Conservation (phyloP, 768 basidiomycete genomes). For the Leccinum subtestaceum region DNA sequence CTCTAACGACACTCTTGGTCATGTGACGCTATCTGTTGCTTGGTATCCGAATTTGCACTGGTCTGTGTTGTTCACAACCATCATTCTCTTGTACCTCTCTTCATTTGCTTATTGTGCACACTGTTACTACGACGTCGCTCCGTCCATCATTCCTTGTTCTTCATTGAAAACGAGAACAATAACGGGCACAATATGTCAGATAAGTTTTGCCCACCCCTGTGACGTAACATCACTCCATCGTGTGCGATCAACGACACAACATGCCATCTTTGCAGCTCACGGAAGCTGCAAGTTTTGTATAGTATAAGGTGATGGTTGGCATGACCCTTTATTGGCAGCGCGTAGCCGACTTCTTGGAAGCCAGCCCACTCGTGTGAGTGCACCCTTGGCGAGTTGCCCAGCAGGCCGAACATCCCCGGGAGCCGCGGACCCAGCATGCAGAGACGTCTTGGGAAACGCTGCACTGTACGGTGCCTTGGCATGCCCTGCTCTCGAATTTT, state of each 20-base stretch:
- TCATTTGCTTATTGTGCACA: constrained; percentile 13
- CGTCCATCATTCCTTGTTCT: constrained; percentile 7
- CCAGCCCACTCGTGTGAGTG: constrained; percentile 37
- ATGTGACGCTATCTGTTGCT: constrained; percentile 25
- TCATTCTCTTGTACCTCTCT: constrained; percentile 12
- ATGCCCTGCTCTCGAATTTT: constrained; percentile 32
- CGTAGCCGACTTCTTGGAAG: constrained; percentile 22
- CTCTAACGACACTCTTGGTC: constrained; percentile 24
- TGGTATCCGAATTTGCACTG: constrained; percentile 13
- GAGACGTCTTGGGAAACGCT: constrained; percentile 23
- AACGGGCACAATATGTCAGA: background rate
- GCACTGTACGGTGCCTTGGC: constrained; percentile 21
- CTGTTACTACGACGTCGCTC: constrained; percentile 8
- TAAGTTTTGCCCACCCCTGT: background rate
- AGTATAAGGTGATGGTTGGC: constrained; percentile 20
- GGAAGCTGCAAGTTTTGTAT: constrained; percentile 18
- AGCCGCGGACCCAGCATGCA: constrained; percentile 52
- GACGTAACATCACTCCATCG: constrained; percentile 9
- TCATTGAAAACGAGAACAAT: constrained; percentile 11
- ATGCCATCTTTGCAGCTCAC: constrained; percentile 12
- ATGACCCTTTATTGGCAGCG: constrained; percentile 3
- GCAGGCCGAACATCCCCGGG: constrained; percentile 58
- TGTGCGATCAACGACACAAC: background rate
- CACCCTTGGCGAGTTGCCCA: constrained; percentile 53
- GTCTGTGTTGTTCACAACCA: constrained; percentile 10